Evolutionary conservation across 192 early-diverging fungal genomes (phyloP), one percentile per base, ranked within the genome.

Genomic region (Gigaspora rosea): DNA sequence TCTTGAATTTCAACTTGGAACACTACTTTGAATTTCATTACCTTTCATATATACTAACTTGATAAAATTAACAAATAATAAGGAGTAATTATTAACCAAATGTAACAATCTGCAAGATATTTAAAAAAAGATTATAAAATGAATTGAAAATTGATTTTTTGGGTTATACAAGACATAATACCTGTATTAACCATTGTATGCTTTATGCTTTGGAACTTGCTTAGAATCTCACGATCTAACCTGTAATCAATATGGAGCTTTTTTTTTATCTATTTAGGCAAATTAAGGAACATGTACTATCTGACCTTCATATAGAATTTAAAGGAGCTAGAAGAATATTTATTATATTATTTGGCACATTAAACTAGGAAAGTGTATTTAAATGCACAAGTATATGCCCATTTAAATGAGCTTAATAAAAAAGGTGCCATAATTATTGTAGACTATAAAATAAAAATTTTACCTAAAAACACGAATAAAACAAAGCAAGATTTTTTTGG

Each of bases 401-500:
- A n/a, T n/a, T n/a, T n/a, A n/a, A n/a, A n/a, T n/a, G n/a, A n/a
- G n/a, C n/a, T n/a, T n/a, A n/a, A n/a, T n/a, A n/a, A n/a, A n/a
- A n/a, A n/a, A n/a, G n/a, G n/a, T n/a, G n/a, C n/a, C n/a, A n/a
- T n/a, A n/a, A n/a, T n/a, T n/a, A 12, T 67, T 1, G 47, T 67
- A 1, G 20, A 67, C 35, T 67, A 67, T 67, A 67, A 67, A 49
- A 67, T 67, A 41, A 48, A 67, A 67, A 67, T 67, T 47, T 48
- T 67, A 4, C 3, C 18, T 47, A 67, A 67, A 67, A 67, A 8
- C n/a, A 20, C 41, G 36, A 12, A 15, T 47, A 15, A 67, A 67
- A 67, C 41, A 8, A 67, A 67, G 20, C 1, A 32, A 47, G 47
- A 67, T 16, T 67, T 36, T 5, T 67, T 67, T 67, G 41, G 9